Percentiles rank a stretch among this genome's conserved stretches.
phyloP scores from a whole-genome alignment of 2,329 filamentous ascomycete genomes.

The Leptographium lundbergii region DNA sequence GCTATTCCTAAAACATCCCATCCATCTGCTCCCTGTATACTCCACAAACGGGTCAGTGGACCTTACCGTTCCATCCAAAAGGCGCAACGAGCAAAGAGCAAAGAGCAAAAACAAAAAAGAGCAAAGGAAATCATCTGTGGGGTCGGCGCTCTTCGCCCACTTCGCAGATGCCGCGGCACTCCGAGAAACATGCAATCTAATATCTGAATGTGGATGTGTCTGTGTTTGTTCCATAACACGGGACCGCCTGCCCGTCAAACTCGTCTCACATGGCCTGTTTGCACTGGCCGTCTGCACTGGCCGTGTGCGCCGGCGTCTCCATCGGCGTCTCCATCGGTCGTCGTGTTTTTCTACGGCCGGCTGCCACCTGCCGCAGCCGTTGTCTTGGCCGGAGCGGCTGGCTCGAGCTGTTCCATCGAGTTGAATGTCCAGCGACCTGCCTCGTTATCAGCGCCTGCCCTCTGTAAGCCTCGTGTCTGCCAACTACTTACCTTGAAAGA shows the following conservation, averaged over 20 bases:
- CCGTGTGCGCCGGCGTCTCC: too few species aligned
- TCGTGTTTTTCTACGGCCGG: neutral
- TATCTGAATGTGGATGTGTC: neutral
- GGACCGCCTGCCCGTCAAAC: too few species aligned
- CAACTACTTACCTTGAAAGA: constrained; percentile 63
- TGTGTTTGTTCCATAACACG: too few species aligned
- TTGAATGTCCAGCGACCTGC: constrained; percentile 11
- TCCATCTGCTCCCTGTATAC: neutral
- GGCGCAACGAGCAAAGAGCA: neutral
- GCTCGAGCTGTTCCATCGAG: neutral
- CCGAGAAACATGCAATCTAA: neutral
- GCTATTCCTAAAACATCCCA: neutral
- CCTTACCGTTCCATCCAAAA: neutral
- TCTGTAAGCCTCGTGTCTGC: neutral
- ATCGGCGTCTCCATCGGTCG: too few species aligned
- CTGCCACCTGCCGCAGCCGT: neutral
- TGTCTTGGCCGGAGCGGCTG: neutral
- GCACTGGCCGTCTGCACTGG: too few species aligned
- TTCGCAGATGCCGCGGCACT: neutral
- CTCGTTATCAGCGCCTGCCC: neutral
- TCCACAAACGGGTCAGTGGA: neutral
- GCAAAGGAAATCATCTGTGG: neutral
- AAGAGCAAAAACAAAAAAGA: neutral
- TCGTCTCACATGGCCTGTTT: too few species aligned
- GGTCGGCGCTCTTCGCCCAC: neutral